These are phyloP conservation scores for Exophiala viscosa DNA, from an alignment of 2,329 filamentous ascomycete genomes.

Conservation along the genomic window DNA sequence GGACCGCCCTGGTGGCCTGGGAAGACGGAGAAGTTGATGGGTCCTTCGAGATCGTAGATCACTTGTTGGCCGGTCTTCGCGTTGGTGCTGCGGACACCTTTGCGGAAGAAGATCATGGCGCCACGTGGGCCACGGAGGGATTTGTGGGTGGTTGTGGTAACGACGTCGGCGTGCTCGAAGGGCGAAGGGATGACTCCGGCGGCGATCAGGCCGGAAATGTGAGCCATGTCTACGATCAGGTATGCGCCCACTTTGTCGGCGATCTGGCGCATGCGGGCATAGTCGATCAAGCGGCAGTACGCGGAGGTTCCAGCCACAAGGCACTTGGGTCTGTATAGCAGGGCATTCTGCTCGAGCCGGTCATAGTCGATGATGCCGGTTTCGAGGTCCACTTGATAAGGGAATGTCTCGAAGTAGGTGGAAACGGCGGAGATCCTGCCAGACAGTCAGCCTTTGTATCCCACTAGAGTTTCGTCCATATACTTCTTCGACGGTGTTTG, in stretches of 20 bases:
- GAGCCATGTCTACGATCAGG: slow-evolving; percentile 95
- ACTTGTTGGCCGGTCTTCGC: slow-evolving; percentile 86
- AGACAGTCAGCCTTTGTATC: neutral
- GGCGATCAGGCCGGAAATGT: slow-evolving; percentile 94
- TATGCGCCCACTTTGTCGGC: slow-evolving; percentile 91
- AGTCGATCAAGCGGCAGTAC: slow-evolving; percentile 98
- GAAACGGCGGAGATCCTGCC: slow-evolving; percentile 81
- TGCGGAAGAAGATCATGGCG: slow-evolving; percentile 99
- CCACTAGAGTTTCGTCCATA: neutral
- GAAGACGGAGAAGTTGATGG: slow-evolving; percentile 99
- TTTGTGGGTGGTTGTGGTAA: slow-evolving; percentile 99
- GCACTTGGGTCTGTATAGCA: slow-evolving; percentile 91
- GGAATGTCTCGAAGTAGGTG: slow-evolving; percentile 98
- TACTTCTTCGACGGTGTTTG: slow-evolving; percentile 88
- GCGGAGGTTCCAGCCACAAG: slow-evolving; percentile 95
- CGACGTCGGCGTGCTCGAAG: slow-evolving; percentile 88
- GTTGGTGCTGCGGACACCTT: slow-evolving; percentile 86
- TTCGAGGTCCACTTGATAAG: slow-evolving; percentile 71
- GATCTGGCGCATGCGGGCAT: slow-evolving; percentile 91
- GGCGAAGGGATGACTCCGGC: slow-evolving; percentile 90
- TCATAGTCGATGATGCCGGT: slow-evolving; percentile 98
- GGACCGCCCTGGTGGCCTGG: slow-evolving; percentile 97
- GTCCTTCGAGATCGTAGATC: slow-evolving; percentile 87
- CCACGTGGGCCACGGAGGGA: slow-evolving; percentile 94
- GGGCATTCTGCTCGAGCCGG: slow-evolving; percentile 80